These are phyloP conservation scores for Globisporangium lucens DNA, from an alignment of 352 stramenopile genomes.

Conservation along the genomic window DNA sequence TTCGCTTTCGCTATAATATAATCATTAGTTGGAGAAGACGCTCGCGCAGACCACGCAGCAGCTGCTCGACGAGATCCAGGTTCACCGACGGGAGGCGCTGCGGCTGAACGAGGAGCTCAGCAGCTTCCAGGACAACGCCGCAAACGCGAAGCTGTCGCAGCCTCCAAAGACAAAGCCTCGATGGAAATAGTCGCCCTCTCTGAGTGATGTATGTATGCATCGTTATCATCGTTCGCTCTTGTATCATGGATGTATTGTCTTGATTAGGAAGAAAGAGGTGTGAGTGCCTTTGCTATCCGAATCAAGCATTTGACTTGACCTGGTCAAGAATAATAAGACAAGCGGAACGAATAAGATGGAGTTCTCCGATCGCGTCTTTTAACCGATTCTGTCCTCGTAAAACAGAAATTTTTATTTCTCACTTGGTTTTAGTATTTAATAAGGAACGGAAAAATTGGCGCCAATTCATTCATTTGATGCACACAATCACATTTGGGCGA, in stretches of 20 bases:
- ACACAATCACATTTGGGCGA: background rate
- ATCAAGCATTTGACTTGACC: too few species aligned
- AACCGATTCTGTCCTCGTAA: too few species aligned
- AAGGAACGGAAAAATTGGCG: background rate
- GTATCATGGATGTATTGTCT: background rate
- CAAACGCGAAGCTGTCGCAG: background rate
- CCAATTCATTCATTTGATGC: background rate
- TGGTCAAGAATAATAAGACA: too few species aligned
- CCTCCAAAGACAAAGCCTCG: background rate
- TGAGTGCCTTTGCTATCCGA: too few species aligned
- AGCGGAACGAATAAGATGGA: too few species aligned
- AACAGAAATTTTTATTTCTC: too few species aligned
- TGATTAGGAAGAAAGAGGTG: background rate
- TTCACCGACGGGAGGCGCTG: background rate
- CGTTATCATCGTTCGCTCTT: too few species aligned
- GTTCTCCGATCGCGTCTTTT: too few species aligned
- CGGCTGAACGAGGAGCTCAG: background rate
- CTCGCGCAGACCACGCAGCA: constrained; percentile 6
- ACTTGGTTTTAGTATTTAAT: background rate
- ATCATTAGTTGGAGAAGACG: background rate
- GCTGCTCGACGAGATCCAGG: constrained; percentile 3
- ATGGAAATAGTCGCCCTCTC: background rate
- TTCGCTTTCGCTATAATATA: background rate
- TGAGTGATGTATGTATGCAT: background rate
- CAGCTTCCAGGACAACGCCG: background rate